These are phyloP conservation scores for Salisapilia sapeloensis DNA, from an alignment of 352 stramenopile species.

Conservation along the genomic window DNA sequence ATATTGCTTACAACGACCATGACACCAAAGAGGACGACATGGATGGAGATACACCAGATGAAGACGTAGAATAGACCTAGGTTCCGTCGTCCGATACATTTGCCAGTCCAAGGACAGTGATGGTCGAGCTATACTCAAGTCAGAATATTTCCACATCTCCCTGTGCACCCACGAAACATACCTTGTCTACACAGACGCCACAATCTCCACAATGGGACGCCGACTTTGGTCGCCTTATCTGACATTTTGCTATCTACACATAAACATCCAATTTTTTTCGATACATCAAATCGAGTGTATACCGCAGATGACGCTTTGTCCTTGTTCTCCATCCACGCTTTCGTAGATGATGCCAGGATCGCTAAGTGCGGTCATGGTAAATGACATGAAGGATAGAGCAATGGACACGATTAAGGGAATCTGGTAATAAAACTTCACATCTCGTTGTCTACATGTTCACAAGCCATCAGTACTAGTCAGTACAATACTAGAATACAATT, in stretches of 20 bases:
- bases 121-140: constrained; percentile 59
- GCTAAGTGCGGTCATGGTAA: constrained; percentile 63
- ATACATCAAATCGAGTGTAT: constrained; percentile 2
- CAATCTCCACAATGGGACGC: constrained; percentile 72
- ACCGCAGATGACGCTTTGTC: constrained; percentile 54
- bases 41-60: constrained; percentile 37
- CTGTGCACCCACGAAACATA: constrained; percentile 5
- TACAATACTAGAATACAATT: constrained; percentile 2
- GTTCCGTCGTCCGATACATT: constrained; percentile 76
- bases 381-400: constrained; percentile 36
- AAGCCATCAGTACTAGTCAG: not conserved
- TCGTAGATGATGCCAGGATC: constrained; percentile 57
- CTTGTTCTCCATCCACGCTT: constrained; percentile 7
- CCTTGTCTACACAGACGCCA: constrained; percentile 46
- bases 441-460: constrained; percentile 6
- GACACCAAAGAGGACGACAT: constrained; percentile 34
- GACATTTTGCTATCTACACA: constrained; percentile 36
- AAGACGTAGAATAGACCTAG: constrained; percentile 75
- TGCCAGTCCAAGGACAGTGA: constrained; percentile 86
- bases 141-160: constrained; percentile 1
- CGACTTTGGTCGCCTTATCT: constrained; percentile 41
- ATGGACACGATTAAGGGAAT: constrained; percentile 28
- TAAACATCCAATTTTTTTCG: constrained; percentile 3
- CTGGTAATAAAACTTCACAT: constrained; percentile 21
- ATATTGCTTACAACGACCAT: constrained; percentile 19